A percentile compares a stretch with the other conserved stretches of the same genome.
phyloP scores from a whole-genome alignment of 164 flowering plant species.

The Tetracentron sinense region DNA sequence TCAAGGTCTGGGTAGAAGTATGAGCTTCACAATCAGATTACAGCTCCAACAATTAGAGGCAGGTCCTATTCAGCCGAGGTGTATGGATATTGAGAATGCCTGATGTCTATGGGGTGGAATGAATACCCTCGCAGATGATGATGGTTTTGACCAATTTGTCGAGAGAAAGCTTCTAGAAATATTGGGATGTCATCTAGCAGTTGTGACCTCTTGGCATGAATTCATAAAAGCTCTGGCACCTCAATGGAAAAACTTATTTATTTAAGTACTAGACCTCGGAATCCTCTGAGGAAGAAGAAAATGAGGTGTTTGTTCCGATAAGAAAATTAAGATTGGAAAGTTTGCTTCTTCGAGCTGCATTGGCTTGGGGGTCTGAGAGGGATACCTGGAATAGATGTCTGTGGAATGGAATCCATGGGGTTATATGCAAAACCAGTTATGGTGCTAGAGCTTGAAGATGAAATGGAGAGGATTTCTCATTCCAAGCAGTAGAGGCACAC shows the following conservation, averaged over 20 bases:
- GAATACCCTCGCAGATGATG: slow-evolving; percentile 37
- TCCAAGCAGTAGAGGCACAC: neutral
- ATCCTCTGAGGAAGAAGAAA: slow-evolving; percentile 51
- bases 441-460: slow-evolving; percentile 43
- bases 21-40: slow-evolving; percentile 38
- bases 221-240: slow-evolving; percentile 32
- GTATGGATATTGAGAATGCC: slow-evolving; percentile 23
- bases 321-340: slow-evolving; percentile 34
- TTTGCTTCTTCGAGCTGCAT: slow-evolving; percentile 38
- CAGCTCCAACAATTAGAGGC: slow-evolving; percentile 25
- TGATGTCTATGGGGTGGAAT: slow-evolving; percentile 30
- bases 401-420: slow-evolving; percentile 43
- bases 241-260: slow-evolving; percentile 23
- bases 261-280: slow-evolving; percentile 39
- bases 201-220: slow-evolving; percentile 43
- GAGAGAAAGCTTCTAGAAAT: slow-evolving; percentile 42
- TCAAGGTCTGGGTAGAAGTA: slow-evolving; percentile 25
- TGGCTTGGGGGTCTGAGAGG: slow-evolving; percentile 38
- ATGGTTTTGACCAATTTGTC: slow-evolving; percentile 37
- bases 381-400: slow-evolving; percentile 34
- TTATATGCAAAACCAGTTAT: slow-evolving; percentile 46
- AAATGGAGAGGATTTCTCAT: slow-evolving; percentile 35
- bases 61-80: slow-evolving; percentile 13
- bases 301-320: slow-evolving; percentile 35
- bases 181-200: slow-evolving; percentile 37